Evolutionary conservation across 257 asterid species (phyloP), one percentile per base, ranked within the genome.

Genomic region (Coffea canephora): DNA sequence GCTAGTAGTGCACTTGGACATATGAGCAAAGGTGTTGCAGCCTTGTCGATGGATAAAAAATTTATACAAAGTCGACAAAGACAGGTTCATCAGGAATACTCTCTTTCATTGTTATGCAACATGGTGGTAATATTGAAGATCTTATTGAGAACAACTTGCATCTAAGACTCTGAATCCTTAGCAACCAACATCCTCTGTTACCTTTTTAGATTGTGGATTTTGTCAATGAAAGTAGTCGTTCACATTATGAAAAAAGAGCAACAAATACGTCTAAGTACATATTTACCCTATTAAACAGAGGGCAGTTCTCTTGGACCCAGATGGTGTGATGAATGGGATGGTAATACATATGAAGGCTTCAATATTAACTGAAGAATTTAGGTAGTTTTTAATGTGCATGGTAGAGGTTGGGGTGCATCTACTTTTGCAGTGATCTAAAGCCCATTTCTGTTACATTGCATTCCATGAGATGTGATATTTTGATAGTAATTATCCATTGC

Each of bases 1-100:
- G 99, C 99, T 75, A 96, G 99, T 86, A 96, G 99, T 85, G 99
- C 99, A 75, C 97, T 96, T 81, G 99, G 98, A 77, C 99, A 96
- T 84, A 96, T 96, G 99, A 96, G 99, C 95, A 96, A 96, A 89
- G 99, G 99, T 78, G 98, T 96, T 85, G 99, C 99, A 77, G 99
- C 99, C 65, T 87, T 96, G 87, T 96, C 99, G 75, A 96, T 96
- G 99, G 99, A 96, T 88, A 94, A 91, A 86, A 96, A 96, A 87
- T 96, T 96, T 86, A 96, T 96, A 78, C 98, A 96, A 86, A 90
- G 99, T 85, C 98, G 99, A 54, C 97, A 93, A 91, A 91, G 92
- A 85, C 93, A 96, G 98, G 99, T 93, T 73, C 34, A n/a, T 62
- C 23, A 10, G 61, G 18, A 74, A 78, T 79, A 83, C 46, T 45